A percentile compares a stretch with the other conserved stretches of the same genome.
Conservation (phyloP, 2,329 filamentous ascomycete genomes). For the Fusarium globosum region DNA sequence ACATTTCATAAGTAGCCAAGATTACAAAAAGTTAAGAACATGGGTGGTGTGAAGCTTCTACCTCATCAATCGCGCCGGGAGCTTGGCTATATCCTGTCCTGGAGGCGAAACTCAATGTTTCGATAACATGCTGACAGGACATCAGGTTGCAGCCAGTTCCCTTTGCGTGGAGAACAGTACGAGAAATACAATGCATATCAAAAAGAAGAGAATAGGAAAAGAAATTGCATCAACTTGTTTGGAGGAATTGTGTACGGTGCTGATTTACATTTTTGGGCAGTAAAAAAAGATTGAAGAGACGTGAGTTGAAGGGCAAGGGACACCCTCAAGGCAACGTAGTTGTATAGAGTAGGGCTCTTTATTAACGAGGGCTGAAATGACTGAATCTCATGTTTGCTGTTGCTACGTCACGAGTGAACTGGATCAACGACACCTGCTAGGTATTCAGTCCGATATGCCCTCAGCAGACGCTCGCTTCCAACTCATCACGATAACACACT, state of each 20-base stretch:
- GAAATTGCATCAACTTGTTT: slow-evolving; percentile 24
- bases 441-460: background rate
- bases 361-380: slow-evolving; percentile 18
- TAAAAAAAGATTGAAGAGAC: slow-evolving; percentile 20
- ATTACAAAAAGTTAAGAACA: background rate
- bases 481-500: background rate
- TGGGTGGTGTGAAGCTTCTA: background rate
- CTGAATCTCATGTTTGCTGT: background rate
- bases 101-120: background rate
- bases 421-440: background rate
- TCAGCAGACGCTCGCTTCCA: background rate
- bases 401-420: background rate
- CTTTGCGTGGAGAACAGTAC: background rate
- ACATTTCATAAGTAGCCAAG: slow-evolving; percentile 72
- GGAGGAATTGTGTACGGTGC: slow-evolving; percentile 16
- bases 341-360: slow-evolving; percentile 17
- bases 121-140: background rate
- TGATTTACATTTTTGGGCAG: slow-evolving; percentile 23
- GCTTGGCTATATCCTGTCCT: background rate
- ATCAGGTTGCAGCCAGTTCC: slow-evolving; percentile 11
- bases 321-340: slow-evolving; percentile 1
- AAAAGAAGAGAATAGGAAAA: slow-evolving; percentile 13
- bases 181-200: slow-evolving; percentile 8
- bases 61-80: slow-evolving; percentile 17
- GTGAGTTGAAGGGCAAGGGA: background rate